A percentile compares a stretch with the other conserved stretches of the same genome.
Evolutionary conservation across 441 rosid genomes (phyloP).

Genomic region (Euphorbia celastroides): DNA sequence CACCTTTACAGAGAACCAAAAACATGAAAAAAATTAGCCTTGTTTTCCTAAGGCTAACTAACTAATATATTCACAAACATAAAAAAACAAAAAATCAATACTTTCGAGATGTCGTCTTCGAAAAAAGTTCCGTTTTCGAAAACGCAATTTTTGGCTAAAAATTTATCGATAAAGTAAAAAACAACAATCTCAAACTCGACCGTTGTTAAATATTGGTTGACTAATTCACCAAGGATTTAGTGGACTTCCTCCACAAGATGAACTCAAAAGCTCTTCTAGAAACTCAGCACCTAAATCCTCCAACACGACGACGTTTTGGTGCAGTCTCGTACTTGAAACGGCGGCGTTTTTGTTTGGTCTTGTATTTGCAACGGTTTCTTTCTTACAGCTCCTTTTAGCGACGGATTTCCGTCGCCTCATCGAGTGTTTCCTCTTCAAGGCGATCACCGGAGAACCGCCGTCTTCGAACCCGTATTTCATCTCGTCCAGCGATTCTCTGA

Average conservation of each 20-base stretch:
- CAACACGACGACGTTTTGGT: constrained; percentile 39
- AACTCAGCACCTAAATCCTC: constrained; percentile 78
- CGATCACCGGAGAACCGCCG: constrained; percentile 78
- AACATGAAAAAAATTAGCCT: background rate
- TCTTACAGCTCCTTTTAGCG: constrained; percentile 26
- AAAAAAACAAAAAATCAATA: background rate
- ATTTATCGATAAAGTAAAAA: no score
- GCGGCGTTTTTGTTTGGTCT: constrained; percentile 19
- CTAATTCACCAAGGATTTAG: background rate
- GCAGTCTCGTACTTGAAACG: background rate
- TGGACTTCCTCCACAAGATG: constrained; percentile 19
- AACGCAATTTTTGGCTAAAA: no score
- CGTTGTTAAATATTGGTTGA: background rate
- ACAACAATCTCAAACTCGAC: no score
- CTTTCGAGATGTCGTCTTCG: no score
- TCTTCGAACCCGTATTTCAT: constrained; percentile 53
- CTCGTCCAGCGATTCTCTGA: constrained; percentile 61
- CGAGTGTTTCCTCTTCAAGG: constrained; percentile 65
- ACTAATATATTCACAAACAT: background rate
- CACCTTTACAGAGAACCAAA: constrained; percentile 17
- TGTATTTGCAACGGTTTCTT: constrained; percentile 11
- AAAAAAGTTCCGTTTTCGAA: no score
- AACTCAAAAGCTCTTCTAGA: constrained; percentile 56
- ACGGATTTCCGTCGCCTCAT: constrained; percentile 40
- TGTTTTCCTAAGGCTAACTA: background rate